phyloP scores from a whole-genome alignment of 2,329 filamentous ascomycete genomes.

The Venturia aucupariae region DNA sequence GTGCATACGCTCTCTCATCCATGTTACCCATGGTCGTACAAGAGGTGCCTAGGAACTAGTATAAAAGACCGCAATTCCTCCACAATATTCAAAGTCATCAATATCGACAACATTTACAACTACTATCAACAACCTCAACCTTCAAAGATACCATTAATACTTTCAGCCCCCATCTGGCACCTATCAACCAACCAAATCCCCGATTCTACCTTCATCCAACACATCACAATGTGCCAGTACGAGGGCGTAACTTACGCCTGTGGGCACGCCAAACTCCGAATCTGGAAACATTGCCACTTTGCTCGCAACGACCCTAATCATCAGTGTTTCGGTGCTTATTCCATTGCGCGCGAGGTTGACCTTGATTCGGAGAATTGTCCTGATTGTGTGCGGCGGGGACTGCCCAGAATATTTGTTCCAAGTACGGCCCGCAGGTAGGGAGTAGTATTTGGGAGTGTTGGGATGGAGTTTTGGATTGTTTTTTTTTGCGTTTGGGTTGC shows the following conservation, averaged over 20 bases:
- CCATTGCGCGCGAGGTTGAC: not conserved
- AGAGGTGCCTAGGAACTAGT: not conserved
- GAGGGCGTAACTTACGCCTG: constrained; percentile 61
- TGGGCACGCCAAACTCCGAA: constrained; percentile 48
- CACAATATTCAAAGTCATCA: not conserved
- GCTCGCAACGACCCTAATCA: constrained; percentile 64
- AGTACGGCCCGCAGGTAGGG: not conserved
- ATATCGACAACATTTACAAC: not conserved
- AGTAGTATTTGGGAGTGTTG: not conserved
- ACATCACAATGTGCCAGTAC: constrained; percentile 53
- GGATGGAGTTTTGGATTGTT: not conserved
- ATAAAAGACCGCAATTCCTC: not conserved
- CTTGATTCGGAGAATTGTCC: not conserved
- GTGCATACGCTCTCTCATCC: not conserved
- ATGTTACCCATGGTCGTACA: not conserved
- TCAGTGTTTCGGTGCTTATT: constrained; percentile 47
- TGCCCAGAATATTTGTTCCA: not conserved
- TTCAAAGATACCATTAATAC: not conserved
- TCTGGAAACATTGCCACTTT: constrained; percentile 64
- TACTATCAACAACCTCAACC: no score
- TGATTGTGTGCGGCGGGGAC: not conserved
- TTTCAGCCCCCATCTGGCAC: not conserved
- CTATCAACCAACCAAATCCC: no score
- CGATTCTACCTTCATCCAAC: not conserved
- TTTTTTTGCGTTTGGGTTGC: not conserved